Evolutionary conservation across 2,329 filamentous ascomycete genomes (phyloP).

Genomic region (Geosmithia flava): DNA sequence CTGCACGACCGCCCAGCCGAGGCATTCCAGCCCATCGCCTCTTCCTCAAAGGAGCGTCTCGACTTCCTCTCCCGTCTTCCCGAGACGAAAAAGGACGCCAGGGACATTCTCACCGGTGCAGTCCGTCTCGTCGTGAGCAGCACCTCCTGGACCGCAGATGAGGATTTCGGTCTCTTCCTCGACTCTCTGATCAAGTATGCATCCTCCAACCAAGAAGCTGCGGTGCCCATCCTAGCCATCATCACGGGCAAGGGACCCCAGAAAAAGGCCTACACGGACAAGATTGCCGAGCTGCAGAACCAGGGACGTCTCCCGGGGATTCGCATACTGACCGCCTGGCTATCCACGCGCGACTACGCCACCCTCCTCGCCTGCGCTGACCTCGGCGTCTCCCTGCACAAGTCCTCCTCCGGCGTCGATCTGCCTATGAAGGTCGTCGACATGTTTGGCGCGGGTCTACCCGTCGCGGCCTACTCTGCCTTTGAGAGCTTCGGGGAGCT

Average conservation of each 20-base stretch:
- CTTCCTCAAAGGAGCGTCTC: constrained; percentile 27
- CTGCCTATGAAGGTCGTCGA: constrained; percentile 99
- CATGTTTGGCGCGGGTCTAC: constrained; percentile 92
- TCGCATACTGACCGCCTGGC: constrained; percentile 69
- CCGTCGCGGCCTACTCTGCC: constrained; percentile 73
- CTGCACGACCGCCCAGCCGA: constrained; percentile 78
- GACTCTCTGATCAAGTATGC: constrained; percentile 71
- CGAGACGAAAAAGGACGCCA: constrained; percentile 47
- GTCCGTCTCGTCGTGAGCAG: constrained; percentile 74
- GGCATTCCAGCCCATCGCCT: constrained; percentile 64
- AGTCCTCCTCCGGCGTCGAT: constrained; percentile 86
- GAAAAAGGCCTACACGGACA: constrained; percentile 59
- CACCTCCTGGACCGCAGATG: constrained; percentile 94
- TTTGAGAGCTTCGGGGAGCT: constrained; percentile 87
- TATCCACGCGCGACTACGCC: constrained; percentile 76
- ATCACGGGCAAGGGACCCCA: constrained; percentile 93
- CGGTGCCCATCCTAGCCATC: constrained; percentile 63
- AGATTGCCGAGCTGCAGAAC: constrained; percentile 48
- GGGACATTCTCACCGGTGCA: constrained; percentile 43
- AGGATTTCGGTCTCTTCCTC: constrained; percentile 84
- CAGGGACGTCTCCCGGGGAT: constrained; percentile 56
- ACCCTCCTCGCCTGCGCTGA: constrained; percentile 73
- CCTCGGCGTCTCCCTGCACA: constrained; percentile 83
- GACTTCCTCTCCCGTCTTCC: constrained; percentile 53
- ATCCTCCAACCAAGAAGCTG: constrained; percentile 19